A percentile compares a stretch with the other conserved stretches of the same genome.
Evolutionary conservation across 179 eudicot genomes (phyloP).

Genomic region (Spinacia oleracea): DNA sequence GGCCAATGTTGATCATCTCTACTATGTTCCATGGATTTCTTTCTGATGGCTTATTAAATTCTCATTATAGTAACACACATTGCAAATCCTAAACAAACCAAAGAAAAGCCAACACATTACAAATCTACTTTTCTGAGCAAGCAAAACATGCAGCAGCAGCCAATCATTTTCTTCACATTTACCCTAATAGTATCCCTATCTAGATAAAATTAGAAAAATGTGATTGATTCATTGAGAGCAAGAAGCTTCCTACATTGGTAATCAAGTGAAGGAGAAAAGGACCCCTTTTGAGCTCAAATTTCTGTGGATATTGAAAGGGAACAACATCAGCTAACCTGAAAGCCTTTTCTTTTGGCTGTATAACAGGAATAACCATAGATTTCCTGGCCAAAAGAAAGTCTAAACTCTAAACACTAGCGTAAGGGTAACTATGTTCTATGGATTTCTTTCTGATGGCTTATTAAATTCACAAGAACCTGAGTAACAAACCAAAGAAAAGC

Average conservation of each 20-base stretch:
- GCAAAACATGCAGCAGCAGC: background rate
- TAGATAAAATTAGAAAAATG: background rate
- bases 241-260: too few species aligned
- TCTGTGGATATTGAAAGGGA: conserved; percentile 42
- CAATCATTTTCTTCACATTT: background rate
- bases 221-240: background rate
- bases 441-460: background rate
- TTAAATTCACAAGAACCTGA: too few species aligned
- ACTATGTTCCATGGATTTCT: background rate
- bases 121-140: background rate
- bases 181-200: background rate
- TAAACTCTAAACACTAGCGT: background rate
- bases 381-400: background rate
- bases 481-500: background rate
- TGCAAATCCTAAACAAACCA: too few species aligned
- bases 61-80: too few species aligned
- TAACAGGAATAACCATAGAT: background rate
- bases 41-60: background rate
- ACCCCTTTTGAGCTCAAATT: conserved; percentile 88
- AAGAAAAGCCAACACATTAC: background rate
- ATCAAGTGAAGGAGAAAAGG: conserved; percentile 89
- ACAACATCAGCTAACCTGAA: background rate
- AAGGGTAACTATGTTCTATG: background rate
- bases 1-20: too few species aligned
- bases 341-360: background rate